Evolutionary conservation across 2,329 filamentous ascomycete genomes (phyloP), one percentile per base, ranked within the genome.

Genomic region (Sporothrix variecibatus): DNA sequence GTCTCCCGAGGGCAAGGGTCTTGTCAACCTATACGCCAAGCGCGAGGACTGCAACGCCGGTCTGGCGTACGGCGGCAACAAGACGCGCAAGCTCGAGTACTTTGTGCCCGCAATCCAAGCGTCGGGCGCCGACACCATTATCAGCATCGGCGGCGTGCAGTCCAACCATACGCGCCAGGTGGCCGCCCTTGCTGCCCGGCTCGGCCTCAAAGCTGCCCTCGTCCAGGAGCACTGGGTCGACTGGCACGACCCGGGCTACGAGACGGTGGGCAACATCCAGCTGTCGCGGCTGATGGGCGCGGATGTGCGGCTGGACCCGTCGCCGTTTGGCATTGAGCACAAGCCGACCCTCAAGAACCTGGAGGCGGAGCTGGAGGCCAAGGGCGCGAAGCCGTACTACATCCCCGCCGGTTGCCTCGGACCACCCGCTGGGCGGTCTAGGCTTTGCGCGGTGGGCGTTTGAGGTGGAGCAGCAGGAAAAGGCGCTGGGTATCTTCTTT

Each of bases 371-470:
- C 75, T 76, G 8, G 64, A 68, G 69, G 73, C 72, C 12, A 53
- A 56, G 17, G 76, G 76, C 34, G 0, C 91, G 51, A 90, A 88
- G 80, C 90, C 91, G 0, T 94, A 93, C 79, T 92, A 91, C 79
- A 92, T 93, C 76, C 92, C 92, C 3, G 91, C 91, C 0, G 91
- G 91, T 0, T n/a, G 91, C 91, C 1, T 91, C 89, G 0, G 91
- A 93, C 79, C 91, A 93, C 79, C 89, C 90, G 0, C 84, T 93
- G 0, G 91, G 92, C 2, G 92, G 91, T 0, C 80, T 93, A 20
- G 91, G 92, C 0, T 93, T 93, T 78, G 91, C 91, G 8, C 84
- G 90, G 2, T 93, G 91, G 89, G 91, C 91, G 0, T 89, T 92
- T 49, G 91, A 93, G 81, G 89, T 94, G 0, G 84, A 84, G 65